These are phyloP conservation scores for Pittosporum tobira DNA, from an alignment of 129 eudicot genomes.

Conservation along the genomic window DNA sequence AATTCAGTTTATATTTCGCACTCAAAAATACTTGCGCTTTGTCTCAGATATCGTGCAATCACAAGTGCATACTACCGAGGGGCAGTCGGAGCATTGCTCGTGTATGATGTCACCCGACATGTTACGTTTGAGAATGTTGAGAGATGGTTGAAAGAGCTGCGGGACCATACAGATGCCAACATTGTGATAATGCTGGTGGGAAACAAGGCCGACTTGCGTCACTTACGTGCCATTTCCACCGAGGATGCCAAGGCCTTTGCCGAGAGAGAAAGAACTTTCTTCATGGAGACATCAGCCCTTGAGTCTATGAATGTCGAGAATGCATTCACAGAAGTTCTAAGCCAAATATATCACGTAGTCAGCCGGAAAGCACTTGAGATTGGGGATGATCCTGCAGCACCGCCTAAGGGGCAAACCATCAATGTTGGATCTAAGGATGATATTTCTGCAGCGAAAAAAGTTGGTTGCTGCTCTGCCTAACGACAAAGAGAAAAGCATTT, in stretches of 20 bases:
- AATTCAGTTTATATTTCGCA: too few relatives aligned
- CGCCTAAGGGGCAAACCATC: constrained; percentile 18
- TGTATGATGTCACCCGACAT: too few relatives aligned
- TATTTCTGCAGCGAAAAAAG: constrained; percentile 14
- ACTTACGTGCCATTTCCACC: constrained; percentile 13
- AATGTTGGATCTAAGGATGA: constrained; percentile 15
- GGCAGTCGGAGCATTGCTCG: too few relatives aligned
- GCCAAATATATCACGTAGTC: constrained; percentile 8
- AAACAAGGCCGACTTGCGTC: constrained; percentile 15
- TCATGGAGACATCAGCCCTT: constrained; percentile 18
- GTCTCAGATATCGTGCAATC: constrained; percentile 16
- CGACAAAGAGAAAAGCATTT: background rate
- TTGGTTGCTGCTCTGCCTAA: constrained; percentile 43
- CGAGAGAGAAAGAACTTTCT: too few relatives aligned
- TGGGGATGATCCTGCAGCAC: constrained; percentile 8
- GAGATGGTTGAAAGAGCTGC: constrained; percentile 14
- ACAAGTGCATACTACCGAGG: constrained; percentile 23
- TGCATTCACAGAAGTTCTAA: too few relatives aligned
- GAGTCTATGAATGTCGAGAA: constrained; percentile 13
- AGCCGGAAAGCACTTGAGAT: constrained; percentile 14
- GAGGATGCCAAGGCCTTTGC: constrained; percentile 20
- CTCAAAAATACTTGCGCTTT: too few relatives aligned
- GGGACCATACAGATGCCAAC: constrained; percentile 1
- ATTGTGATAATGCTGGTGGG: too few relatives aligned
- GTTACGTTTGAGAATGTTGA: too few relatives aligned